A percentile compares a stretch with the other conserved stretches of the same genome.
phyloP scores from a whole-genome alignment of 495 filamentous ascomycete genomes.

The Penicillium lividum region DNA sequence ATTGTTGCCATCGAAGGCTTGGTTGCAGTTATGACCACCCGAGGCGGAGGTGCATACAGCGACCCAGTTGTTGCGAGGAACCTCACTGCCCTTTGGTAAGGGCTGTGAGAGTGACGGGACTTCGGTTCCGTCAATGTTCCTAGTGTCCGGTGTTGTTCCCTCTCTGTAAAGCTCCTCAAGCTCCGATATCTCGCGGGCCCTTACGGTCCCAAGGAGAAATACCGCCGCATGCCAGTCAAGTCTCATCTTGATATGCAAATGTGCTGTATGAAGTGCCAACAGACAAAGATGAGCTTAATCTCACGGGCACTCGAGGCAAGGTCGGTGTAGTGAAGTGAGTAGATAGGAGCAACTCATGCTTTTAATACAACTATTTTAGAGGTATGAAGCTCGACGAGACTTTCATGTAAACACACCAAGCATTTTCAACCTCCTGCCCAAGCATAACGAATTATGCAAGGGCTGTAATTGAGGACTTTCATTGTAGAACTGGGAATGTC shows the following conservation, averaged over 20 bases:
- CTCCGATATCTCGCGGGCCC: not conserved
- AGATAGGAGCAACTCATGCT: not conserved
- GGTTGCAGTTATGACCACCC: not conserved
- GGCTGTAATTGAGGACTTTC: not conserved
- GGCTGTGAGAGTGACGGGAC: conserved; percentile 10
- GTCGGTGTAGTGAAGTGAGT: not conserved
- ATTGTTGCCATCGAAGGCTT: conserved; percentile 5
- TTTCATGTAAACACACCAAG: not conserved
- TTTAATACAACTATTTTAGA: not conserved
- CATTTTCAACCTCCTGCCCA: not conserved
- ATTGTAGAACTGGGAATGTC: not conserved
- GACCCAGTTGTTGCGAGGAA: not conserved
- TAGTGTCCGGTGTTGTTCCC: conserved; percentile 9
- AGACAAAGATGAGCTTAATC: not conserved
- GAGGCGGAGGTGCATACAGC: conserved; percentile 1
- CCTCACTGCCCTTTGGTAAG: conserved; percentile 4
- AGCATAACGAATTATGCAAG: not conserved
- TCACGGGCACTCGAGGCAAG: not conserved
- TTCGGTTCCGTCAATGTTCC: not conserved
- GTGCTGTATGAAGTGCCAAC: not conserved
- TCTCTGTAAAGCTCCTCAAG: conserved; percentile 6
- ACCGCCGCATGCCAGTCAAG: not conserved
- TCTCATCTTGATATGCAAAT: conserved; percentile 2
- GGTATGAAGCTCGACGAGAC: not conserved
- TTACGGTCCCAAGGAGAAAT: not conserved